Percentiles rank a stretch among this genome's conserved stretches.
Conservation (phyloP, 169 alveolate genomes). For the Plasmodium inui region DNA sequence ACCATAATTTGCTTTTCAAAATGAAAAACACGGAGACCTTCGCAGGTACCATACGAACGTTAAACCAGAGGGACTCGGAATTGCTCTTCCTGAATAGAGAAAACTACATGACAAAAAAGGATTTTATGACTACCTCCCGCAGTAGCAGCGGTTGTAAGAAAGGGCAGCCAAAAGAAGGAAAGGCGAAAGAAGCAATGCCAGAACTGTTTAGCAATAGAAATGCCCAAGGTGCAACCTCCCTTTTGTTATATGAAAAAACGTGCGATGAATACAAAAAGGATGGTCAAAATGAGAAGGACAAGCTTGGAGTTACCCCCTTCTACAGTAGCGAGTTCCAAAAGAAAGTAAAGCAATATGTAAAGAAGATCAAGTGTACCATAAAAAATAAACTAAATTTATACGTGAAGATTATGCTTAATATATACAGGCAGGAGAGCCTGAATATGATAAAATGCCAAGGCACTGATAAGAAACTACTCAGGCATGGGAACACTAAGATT, state of each 20-base stretch:
- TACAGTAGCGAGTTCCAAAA: not conserved
- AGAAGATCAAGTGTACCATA: conserved; percentile 19
- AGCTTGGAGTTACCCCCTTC: not conserved
- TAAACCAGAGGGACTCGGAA: not conserved
- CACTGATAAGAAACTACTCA: not conserved
- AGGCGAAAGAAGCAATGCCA: not conserved
- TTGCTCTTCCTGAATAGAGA: not conserved
- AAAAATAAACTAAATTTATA: conserved; percentile 47
- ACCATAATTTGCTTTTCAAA: not conserved
- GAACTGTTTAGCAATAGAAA: not conserved
- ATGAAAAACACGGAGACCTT: not conserved
- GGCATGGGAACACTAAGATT: not conserved
- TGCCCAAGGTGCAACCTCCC: not conserved
- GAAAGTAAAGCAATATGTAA: not conserved
- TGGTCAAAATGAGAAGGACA: not conserved
- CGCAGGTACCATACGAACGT: not conserved
- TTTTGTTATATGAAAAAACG: not conserved
- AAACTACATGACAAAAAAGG: not conserved
- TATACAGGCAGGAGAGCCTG: conserved; percentile 30
- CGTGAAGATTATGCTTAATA: conserved; percentile 48
- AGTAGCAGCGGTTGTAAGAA: not conserved
- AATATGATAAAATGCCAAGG: not conserved
- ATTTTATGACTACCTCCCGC: not conserved
- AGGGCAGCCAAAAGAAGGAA: not conserved
- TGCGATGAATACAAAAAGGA: not conserved